Evolutionary conservation across 108 stramenopile species (phyloP), one percentile per base, ranked within the genome.

Genomic region (Schizochytrium sp.): DNA sequence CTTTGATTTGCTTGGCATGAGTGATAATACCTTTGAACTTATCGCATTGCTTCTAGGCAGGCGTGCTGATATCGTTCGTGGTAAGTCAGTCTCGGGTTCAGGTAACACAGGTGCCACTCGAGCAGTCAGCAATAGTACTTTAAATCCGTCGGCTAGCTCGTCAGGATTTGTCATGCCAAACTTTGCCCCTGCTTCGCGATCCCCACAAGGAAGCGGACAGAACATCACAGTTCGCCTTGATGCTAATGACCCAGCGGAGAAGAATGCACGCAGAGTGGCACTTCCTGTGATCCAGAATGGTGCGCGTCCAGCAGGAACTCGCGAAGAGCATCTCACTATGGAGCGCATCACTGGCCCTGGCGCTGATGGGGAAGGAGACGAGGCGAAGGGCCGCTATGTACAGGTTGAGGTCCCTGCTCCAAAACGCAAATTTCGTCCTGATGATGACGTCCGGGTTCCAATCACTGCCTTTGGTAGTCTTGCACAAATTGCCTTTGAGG

Each of bases 401-500:
- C 76, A 83, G 28, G 76, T 83, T 38, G 76, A 55, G 47, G 76
- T 83, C 0, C 76, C 76, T 0, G 76, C 76, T 0, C 12, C 64
- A 7, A 69, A 69, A 44, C 40, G 44, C 40, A 69, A 69, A 44
- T 69, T 69, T 44, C 64, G 64, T 7, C 64, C 64, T 38, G 61
- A 60, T 17, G 69, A 55, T 4, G 88, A 64, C 28, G 61, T 10
- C 8, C 76, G 94, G 13, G 92, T 98, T 10, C 92, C 91, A 13
- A 95, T 99, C 76, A 88, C 90, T 2, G 96, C 96, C 17, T 94
- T 99, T 38, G 97, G 97, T 4, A 64, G 88, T 4, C 99, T 98
- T 97, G 95, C 96, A n/a, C 97, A 97, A 72, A 90, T 93, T 53
- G 98, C 96, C 42, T 99, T 99, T 89, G 91, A 91, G 46, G 98